Percentiles rank a stretch among this genome's conserved stretches.
phyloP scores from a whole-genome alignment of 306 rosid species.

The Dryas octopetala region DNA sequence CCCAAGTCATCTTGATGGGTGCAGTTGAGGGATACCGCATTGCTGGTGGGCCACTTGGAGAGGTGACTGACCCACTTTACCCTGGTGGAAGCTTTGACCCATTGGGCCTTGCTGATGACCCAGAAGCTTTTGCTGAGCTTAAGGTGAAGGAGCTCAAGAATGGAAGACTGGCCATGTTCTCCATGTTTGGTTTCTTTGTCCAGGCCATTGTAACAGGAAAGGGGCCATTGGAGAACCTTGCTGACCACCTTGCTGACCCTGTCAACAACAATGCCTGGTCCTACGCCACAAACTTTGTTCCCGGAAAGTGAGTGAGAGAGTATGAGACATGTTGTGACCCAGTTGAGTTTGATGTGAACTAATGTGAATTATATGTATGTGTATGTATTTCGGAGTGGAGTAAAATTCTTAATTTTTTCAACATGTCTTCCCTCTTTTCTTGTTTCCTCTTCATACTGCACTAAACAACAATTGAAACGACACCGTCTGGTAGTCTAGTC shows the following conservation, averaged over 20 bases:
- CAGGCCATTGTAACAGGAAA: conserved; percentile 92
- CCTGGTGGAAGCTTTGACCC: conserved; percentile 99
- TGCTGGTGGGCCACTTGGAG: conserved; percentile 92
- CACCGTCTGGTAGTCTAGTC: too few species aligned
- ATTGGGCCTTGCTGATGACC: conserved; percentile 88
- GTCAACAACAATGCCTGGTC: conserved; percentile 97
- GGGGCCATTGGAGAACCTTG: conserved; percentile 86
- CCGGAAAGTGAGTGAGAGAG: conserved; percentile 71
- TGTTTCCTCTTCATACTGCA: not conserved
- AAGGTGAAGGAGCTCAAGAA: conserved; percentile 94
- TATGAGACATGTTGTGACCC: not conserved
- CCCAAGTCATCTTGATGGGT: conserved; percentile 76
- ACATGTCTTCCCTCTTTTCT: not conserved
- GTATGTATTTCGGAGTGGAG: conserved; percentile 1
- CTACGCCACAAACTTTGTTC: conserved; percentile 86
- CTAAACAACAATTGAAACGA: too few species aligned
- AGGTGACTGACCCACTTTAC: conserved; percentile 78
- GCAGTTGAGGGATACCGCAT: conserved; percentile 90
- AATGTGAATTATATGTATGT: conserved; percentile 33
- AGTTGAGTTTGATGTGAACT: conserved; percentile 10
- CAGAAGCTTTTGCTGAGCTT: conserved; percentile 87
- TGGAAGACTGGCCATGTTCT: conserved; percentile 90
- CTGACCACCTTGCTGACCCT: conserved; percentile 95
- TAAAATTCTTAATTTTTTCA: not conserved
- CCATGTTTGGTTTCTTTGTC: conserved; percentile 91